Evolutionary conservation across 2,329 filamentous ascomycete genomes (phyloP).

Genomic region (Exserohilum turcica): DNA sequence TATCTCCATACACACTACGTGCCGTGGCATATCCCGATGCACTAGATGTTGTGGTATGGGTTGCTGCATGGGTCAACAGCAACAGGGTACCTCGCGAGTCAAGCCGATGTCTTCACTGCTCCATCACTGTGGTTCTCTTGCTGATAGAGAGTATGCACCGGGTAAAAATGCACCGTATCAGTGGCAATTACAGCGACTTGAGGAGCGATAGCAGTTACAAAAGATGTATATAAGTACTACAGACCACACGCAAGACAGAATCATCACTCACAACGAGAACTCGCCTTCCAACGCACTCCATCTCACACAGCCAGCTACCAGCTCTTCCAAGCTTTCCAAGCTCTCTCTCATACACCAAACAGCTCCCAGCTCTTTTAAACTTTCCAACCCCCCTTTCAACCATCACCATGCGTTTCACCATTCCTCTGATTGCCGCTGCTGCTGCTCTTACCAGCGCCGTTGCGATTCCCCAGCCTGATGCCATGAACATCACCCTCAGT

Average conservation of each 20-base stretch:
- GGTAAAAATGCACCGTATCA: neutral
- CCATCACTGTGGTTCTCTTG: neutral
- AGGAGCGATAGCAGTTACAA: neutral
- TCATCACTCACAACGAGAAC: neutral
- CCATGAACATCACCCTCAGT: neutral
- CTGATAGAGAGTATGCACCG: neutral
- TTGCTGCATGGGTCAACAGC: neutral
- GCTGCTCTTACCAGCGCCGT: neutral
- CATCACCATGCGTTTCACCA: constrained; percentile 1
- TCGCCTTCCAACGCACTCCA: neutral
- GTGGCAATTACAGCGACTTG: neutral
- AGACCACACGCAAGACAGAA: neutral
- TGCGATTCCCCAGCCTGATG: neutral
- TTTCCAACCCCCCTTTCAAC: neutral
- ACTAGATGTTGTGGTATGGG: too few species aligned
- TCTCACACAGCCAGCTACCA: neutral
- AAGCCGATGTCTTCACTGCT: neutral
- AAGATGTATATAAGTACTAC: neutral
- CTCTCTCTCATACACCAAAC: neutral
- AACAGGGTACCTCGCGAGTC: neutral
- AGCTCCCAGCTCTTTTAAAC: neutral
- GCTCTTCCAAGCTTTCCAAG: neutral
- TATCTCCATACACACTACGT: too few species aligned
- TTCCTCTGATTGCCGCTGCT: neutral
- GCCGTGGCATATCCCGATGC: too few species aligned